Evolutionary conservation across 1,139 yeast species (phyloP), one percentile per base, ranked within the genome.

Genomic region (Ogataea hybrid): DNA sequence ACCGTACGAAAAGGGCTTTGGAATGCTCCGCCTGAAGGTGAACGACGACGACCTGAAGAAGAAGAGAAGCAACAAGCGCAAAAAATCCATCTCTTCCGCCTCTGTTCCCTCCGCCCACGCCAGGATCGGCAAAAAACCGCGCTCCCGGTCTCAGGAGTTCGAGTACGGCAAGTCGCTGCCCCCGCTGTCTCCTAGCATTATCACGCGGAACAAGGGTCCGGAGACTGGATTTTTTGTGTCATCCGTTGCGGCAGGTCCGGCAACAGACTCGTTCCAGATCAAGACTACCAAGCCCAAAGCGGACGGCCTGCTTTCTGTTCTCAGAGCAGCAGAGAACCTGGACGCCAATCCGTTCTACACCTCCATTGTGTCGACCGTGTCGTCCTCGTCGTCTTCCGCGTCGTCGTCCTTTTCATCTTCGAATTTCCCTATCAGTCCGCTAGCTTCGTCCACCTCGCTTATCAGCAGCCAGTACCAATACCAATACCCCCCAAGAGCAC

Each of bases 1-100:
- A 46, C 94, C 95, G 0, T 65, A 65, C 42, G 83, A 81, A 50
- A 67, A 67, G 6, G 89, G 88, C 3, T 86, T 79, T 64, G 94
- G 95, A 1, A 77, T 79, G 62, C 69, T 84, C 28, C 70, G 69
- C 49, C 56, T 67, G 35, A 50, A 40, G 25, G 56, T 56, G 14
- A 50, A 51, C 21, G 60, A 56, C 30, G 53, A 53, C 10, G 62
- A 58, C 11, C 35, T 52, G 37, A 50, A 48, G 39, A 47, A 49
- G 25, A 45, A 46, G 27, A 37, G 53, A 25, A 48, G 41, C 9
- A 42, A 50, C 29, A 49, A 47, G 30, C 46, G 54, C 36, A 46
- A 46, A 22, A 50, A 44, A 29, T 22, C 43, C 28, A 22, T 23
- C 28, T 28, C 38, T 9, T 11, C 31, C 7, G 29, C 20, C 21